These are phyloP conservation scores for Camellia oleifera DNA, from an alignment of 179 eudicot species.

Conservation along the genomic window DNA sequence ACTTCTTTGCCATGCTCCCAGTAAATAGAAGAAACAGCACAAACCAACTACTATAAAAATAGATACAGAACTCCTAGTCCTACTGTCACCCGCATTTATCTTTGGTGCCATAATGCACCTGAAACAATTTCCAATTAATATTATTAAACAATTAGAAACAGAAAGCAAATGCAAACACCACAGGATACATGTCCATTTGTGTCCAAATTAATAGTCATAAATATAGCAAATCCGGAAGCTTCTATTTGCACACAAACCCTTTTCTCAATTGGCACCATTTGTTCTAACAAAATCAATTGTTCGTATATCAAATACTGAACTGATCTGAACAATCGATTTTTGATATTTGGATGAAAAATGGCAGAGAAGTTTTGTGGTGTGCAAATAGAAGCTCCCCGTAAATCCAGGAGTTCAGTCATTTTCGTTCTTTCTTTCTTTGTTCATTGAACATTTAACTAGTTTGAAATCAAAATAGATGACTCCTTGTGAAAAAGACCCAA, in stretches of 20 bases:
- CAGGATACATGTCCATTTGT: neutral
- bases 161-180: neutral
- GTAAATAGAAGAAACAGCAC: slow-evolving; percentile 53
- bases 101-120: slow-evolving; percentile 60
- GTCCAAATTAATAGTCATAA: neutral
- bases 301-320: no score
- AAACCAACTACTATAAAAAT: slow-evolving; percentile 46
- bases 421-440: neutral
- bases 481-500: neutral
- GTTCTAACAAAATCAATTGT: no score
- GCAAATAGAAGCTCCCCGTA: neutral
- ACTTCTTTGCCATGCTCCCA: slow-evolving; percentile 66
- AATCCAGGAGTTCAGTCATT: neutral
- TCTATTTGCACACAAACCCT: no score
- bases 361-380: no score
- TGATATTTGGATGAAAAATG: no score
- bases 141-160: neutral
- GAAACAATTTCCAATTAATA: slow-evolving; percentile 8
- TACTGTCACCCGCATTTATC: slow-evolving; percentile 43
- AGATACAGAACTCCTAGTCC: slow-evolving; percentile 47
- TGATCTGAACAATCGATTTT: no score
- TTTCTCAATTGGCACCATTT: no score
- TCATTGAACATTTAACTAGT: neutral
- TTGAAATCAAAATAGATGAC: neutral
- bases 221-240: neutral